These are phyloP conservation scores for Leishmania amazonensis DNA, from an alignment of 208 protist species.

Conservation along the genomic window DNA sequence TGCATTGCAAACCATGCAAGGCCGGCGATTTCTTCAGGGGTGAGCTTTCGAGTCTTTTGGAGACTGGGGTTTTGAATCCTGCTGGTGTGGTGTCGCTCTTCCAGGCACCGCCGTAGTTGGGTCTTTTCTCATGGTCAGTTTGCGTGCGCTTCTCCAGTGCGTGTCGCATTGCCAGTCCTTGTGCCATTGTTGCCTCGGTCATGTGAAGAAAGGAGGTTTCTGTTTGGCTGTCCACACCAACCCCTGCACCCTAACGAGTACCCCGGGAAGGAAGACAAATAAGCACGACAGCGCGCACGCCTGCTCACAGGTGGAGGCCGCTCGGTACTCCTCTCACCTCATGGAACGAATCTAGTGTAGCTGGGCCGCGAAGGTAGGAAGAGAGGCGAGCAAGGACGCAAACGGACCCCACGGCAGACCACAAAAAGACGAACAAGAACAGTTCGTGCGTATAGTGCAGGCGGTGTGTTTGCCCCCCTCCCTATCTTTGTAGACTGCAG, in stretches of 20 bases:
- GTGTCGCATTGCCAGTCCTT: not conserved
- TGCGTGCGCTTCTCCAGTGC: not conserved
- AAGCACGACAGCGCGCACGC: not conserved
- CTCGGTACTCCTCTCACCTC: not conserved
- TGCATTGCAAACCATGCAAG: conserved; percentile 9
- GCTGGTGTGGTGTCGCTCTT: conserved; percentile 30
- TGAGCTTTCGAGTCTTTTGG: conserved; percentile 29
- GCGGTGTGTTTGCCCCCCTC: not conserved
- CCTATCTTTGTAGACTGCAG: not conserved
- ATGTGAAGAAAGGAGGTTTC: not conserved
- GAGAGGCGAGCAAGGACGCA: not conserved
- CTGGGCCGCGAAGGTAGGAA: not conserved
- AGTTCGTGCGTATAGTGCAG: not conserved
- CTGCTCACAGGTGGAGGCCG: not conserved
- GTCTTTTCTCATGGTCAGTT: not conserved
- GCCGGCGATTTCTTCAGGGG: conserved; percentile 24
- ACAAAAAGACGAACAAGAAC: not conserved
- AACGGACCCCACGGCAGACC: not conserved
- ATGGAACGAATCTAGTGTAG: not conserved
- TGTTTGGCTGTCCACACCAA: not conserved
- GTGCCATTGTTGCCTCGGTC: not conserved
- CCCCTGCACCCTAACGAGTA: not conserved
- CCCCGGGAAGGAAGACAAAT: not conserved
- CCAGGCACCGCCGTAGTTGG: not conserved
- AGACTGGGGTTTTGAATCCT: conserved; percentile 30